A percentile compares a stretch with the other conserved stretches of the same genome.
phyloP scores from a whole-genome alignment of 2,329 filamentous ascomycete genomes.

The Claviceps paspali region DNA sequence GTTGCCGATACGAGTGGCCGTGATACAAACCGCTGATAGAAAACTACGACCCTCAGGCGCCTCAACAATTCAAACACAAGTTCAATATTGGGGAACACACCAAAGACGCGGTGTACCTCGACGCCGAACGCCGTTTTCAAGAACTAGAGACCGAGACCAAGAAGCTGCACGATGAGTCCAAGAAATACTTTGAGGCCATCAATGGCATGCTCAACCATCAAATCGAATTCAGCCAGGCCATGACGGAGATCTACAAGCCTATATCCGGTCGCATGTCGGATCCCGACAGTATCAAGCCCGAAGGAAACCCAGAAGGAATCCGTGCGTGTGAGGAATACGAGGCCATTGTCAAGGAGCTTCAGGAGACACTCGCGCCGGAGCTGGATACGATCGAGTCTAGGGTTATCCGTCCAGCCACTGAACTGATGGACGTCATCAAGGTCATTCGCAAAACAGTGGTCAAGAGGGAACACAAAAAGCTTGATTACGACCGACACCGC shows the following conservation, averaged over 20 bases:
- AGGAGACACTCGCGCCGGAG: constrained; percentile 77
- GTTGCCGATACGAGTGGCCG: not conserved
- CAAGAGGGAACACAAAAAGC: constrained; percentile 94
- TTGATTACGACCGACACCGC: constrained; percentile 86
- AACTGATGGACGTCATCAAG: constrained; percentile 90
- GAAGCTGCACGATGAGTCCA: constrained; percentile 89
- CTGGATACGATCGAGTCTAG: constrained; percentile 93
- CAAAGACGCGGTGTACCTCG: constrained; percentile 87
- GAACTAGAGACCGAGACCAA: constrained; percentile 94
- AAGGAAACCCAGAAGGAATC: constrained; percentile 88
- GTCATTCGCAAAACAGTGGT: constrained; percentile 73
- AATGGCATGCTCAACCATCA: constrained; percentile 96
- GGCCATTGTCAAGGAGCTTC: constrained; percentile 73
- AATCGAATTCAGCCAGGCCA: constrained; percentile 94
- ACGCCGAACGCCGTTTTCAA: constrained; percentile 84
- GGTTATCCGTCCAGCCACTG: constrained; percentile 82
- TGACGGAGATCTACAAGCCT: constrained; percentile 93
- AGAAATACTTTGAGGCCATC: constrained; percentile 95
- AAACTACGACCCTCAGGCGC: constrained; percentile 45
- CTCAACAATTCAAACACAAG: constrained; percentile 77
- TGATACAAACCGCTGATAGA: too few species aligned
- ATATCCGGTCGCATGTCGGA: constrained; percentile 94
- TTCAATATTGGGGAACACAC: constrained; percentile 95
- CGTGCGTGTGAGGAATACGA: constrained; percentile 94
- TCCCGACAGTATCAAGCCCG: constrained; percentile 63